Base-by-base conservation (phyloP, 352 stramenopile species). In the Phytophthora rubi region DNA sequence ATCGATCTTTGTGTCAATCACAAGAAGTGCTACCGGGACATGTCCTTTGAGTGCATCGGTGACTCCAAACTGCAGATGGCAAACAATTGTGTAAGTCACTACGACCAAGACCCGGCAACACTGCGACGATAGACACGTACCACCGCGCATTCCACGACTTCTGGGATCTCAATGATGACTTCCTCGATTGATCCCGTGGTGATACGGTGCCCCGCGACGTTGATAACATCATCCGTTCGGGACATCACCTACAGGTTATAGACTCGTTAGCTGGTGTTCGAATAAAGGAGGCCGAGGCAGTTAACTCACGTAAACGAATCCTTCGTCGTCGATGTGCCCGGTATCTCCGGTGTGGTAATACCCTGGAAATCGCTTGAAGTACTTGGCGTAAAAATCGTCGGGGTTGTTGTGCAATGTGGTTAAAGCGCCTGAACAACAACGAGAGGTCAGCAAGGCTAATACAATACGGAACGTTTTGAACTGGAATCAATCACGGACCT, bases 321-420 rank as follows among this genome's bases (percentile, higher is more conserved):
- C 93, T 80, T 97, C 87, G 59, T 96, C 87, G 67, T 98, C 93
- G 45, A 96, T 86, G 62, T 91, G 84, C 6, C 88, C 91, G 4
- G 85, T 88, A 77, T 98, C 93, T 30, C 90, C 91, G 3, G 91
- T 97, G 65, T 92, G 80, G 65, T 97, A 98, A 68, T 96, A 97
- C 6, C 93, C 93, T 1, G 89, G 83, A 70, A 92, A 92, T 42
- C 87, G 82, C 35, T 82, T 79, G 39, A 97, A 81, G 71, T 98
- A 98, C 53, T 86, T 90, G 28, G 74, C 72, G 35, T 94, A 70
- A 62, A 89, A 97, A 45, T 94, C 77, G 13, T 90, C 83, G 9
- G 95, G 78, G 60, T 94, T 91, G 60, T 96, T 93, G 75, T 95
- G 92, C 16, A 98, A 63, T 3, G 90, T 96, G 12, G 77, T 88